Evolutionary conservation across 176 grass and related monocot genomes (phyloP), one percentile per base, ranked within the genome.

Genomic region (Musa troglodytarum): DNA sequence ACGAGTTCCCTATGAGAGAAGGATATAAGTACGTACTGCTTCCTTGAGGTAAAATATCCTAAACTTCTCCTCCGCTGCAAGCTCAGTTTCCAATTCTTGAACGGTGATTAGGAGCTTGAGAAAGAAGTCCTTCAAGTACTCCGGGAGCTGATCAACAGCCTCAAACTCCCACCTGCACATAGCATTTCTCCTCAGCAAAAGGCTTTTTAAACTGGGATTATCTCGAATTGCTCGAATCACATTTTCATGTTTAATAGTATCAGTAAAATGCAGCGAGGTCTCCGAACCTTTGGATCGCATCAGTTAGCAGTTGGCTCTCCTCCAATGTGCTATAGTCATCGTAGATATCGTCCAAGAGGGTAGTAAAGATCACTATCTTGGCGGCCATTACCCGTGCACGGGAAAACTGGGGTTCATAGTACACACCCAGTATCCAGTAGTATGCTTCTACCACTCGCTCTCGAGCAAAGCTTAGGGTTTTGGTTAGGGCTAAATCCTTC

Each of bases 331-430:
- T 71, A 49, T 80, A 76, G 17, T 69, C 75, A 51, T 80, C 82
- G 71, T 75, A 80, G 17, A 77, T 80, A 9, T 84, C 82, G 63
- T 80, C 82, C 50, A 75, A 75, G 26, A 66, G 50, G 20, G 70
- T 59, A 26, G 16, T 78, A 1, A 77, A 17, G 11, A 26, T 66
- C 49, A 71, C 59, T 17, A 80, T 74, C 8, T 84, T 84, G 0
- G 82, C 63, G 1, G 75, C 24, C 23, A 84, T 23, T 71, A 62
- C 58, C 28, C 82, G 73, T 11, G 71, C 52, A 69, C 78, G 78
- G 10, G 63, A 71, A 43, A 69, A 76, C 7, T 75, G 50, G 20
- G 82, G 77, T 20, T 84, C 77, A 49, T 84, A 75, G 21, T 69
- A 77, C 14, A 84, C 72, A 16, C 71, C 82, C 13, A 84, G 8